Evolutionary conservation across 2,329 filamentous ascomycete species (phyloP).

Genomic region (Paecilomyces dactylethromorphus): DNA sequence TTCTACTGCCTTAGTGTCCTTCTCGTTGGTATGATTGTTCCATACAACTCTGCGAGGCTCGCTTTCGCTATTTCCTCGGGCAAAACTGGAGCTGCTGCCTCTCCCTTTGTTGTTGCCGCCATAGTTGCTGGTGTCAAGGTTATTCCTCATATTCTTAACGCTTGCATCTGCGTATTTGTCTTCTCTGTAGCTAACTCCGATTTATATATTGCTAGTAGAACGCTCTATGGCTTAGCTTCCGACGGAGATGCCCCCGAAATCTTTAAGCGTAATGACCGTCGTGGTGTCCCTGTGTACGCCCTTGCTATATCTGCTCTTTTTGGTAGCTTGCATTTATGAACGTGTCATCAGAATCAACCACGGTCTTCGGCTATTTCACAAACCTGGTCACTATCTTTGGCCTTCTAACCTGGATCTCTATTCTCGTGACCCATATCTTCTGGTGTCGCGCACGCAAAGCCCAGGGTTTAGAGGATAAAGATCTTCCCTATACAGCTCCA

Average conservation of each 20-base stretch:
- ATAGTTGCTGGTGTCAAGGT: conserved; percentile 52
- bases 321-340: conserved; percentile 62
- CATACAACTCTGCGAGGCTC: conserved; percentile 57
- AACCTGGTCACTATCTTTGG: conserved; percentile 59
- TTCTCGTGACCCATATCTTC: conserved; percentile 60
- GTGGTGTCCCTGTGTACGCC: conserved; percentile 62
- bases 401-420: conserved; percentile 59
- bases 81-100: conserved; percentile 44
- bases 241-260: conserved; percentile 64
- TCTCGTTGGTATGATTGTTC: conserved; percentile 66
- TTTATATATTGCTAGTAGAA: conserved; percentile 66
- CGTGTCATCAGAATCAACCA: conserved; percentile 47
- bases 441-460: conserved; percentile 54
- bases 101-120: conserved; percentile 69
- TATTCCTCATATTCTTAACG: conserved; percentile 63
- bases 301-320: conserved; percentile 55
- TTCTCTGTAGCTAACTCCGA: conserved; percentile 69
- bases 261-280: conserved; percentile 60
- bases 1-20: conserved; percentile 70
- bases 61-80: too few relatives aligned
- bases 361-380: conserved; percentile 57
- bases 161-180: conserved; percentile 63
- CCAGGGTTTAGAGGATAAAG: too few relatives aligned
- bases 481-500: conserved; percentile 58
- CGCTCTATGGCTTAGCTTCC: conserved; percentile 62